Conservation (phyloP, 768 basidiomycete species). For the Cystofilobasidium bisporidii region DNA sequence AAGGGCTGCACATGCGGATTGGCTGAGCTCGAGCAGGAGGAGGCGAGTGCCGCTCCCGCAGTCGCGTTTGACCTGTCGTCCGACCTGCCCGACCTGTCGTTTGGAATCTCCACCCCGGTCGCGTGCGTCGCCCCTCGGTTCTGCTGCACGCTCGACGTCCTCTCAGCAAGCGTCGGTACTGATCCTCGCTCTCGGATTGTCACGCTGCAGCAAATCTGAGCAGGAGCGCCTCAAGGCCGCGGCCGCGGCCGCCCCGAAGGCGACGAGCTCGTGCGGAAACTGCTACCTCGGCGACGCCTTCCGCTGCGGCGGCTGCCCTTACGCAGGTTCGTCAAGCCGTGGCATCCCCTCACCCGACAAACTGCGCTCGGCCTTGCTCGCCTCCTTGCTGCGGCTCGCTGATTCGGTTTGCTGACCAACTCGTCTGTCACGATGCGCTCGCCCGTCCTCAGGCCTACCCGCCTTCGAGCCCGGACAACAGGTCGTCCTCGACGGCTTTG, state of each 20-base stretch:
- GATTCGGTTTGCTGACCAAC: slow-evolving; percentile 1
- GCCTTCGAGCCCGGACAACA: slow-evolving; percentile 98
- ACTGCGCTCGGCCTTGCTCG: background rate
- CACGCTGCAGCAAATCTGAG: slow-evolving; percentile 15
- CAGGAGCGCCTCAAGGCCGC: slow-evolving; percentile 25
- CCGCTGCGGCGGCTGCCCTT: slow-evolving; percentile 90
- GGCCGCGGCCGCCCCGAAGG: slow-evolving; percentile 39
- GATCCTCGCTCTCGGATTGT: background rate
- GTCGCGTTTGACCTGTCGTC: slow-evolving; percentile 60
- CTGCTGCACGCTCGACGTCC: background rate
- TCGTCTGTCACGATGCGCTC: background rate
- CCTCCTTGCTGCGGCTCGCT: background rate
- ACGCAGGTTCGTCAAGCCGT: slow-evolving; percentile 79
- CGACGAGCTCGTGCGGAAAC: slow-evolving; percentile 91
- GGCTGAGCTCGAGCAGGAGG: slow-evolving; percentile 82
- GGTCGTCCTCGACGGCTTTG: slow-evolving; percentile 71
- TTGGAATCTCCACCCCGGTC: slow-evolving; percentile 15
- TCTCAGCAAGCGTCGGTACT: too few relatives aligned
- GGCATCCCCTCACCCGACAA: too few relatives aligned
- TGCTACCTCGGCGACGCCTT: slow-evolving; percentile 98
- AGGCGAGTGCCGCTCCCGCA: slow-evolving; percentile 39
- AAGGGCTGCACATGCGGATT: slow-evolving; percentile 96
- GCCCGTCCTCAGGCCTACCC: slow-evolving; percentile 63
- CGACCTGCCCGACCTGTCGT: slow-evolving; percentile 33
- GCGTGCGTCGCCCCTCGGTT: background rate